phyloP scores from a whole-genome alignment of 139 green algal genomes.

The Chlamydomonas asymmetrica region DNA sequence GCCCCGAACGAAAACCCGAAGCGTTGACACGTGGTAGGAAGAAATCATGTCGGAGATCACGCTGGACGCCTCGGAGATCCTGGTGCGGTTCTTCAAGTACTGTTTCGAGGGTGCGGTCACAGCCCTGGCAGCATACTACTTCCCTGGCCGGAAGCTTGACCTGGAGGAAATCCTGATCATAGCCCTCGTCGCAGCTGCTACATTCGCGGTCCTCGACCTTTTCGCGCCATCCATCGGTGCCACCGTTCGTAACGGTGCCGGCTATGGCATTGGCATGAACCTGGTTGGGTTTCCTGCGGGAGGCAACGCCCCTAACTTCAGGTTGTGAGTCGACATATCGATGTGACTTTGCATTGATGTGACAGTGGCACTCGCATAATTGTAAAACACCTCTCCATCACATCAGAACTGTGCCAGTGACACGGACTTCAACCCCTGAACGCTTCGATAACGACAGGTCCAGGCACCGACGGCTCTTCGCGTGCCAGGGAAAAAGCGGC shows the following conservation, averaged over 20 bases:
- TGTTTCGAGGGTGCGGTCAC: slow-evolving; percentile 15
- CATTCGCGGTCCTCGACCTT: slow-evolving; percentile 27
- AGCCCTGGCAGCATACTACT: slow-evolving; percentile 19
- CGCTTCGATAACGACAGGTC: too few species aligned
- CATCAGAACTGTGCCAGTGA: too few species aligned
- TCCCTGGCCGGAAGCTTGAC: slow-evolving; percentile 2
- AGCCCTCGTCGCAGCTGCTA: slow-evolving; percentile 20
- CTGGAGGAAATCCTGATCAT: slow-evolving; percentile 16
- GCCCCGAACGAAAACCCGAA: too few species aligned
- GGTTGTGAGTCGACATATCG: too few species aligned
- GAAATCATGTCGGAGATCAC: neutral
- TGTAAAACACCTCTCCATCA: too few species aligned
- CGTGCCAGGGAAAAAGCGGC: too few species aligned
- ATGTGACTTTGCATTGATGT: too few species aligned
- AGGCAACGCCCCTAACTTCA: too few species aligned
- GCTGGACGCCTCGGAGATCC: slow-evolving; percentile 13
- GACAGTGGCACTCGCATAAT: too few species aligned
- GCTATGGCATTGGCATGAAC: slow-evolving; percentile 25
- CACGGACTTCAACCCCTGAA: too few species aligned
- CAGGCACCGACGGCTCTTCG: too few species aligned
- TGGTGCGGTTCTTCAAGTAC: slow-evolving; percentile 21
- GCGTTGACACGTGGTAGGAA: too few species aligned
- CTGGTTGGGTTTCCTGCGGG: slow-evolving; percentile 31
- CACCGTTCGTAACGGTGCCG: slow-evolving; percentile 16
- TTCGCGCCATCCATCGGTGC: slow-evolving; percentile 24